Base-by-base conservation (phyloP, 2,329 filamentous ascomycete genomes). In the Coniella vitis region DNA sequence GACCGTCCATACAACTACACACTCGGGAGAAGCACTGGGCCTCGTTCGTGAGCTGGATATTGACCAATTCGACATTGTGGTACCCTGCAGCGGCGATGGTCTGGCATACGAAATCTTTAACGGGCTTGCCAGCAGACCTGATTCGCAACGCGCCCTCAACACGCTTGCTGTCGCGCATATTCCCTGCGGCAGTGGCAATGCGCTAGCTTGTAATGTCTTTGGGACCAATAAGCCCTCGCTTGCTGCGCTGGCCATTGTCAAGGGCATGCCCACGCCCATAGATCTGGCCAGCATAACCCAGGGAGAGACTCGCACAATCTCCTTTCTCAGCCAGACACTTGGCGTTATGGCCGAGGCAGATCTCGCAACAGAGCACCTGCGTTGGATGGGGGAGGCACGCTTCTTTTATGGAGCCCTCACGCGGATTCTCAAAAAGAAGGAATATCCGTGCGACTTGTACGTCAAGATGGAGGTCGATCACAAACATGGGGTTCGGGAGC, bases 61-160 rank as follows among this genome's bases (percentile, higher is more conserved):
- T 22, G 79, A 90, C 41, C 78, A 76, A 2, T 95, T 83, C 65
- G 93, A 98, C 68, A 84, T 90, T 8, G 78, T 97, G 13, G 82
- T 91, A 21, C 87, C 88, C 54, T 93, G 89, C 62, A 96, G 91
- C 1, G 93, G 93, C 4, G 93, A 98, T 59, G 93, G 93, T 9
- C 74, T 95, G 35, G 85, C 89, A 0, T 86, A 95, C 63, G 93
- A 98, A 66, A 86, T 95, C 8, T 95, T 96, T 72, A 97, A 98
- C 62, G 93, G 93, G 0, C 70, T 98, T 29, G 90, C 80, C 13
- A 84, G 81, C 66, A 83, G 89, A 35, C 62, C 75, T 4, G 87
- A 96, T 66, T 90, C 90, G 17, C 72, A 75, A 29, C 76, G 76
- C 48, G 93, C 91, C 0, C 69, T 98, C 52, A 70, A 74, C 19